Base-by-base conservation (phyloP, 345 rosid species). In the Rhodamnia argentea region DNA sequence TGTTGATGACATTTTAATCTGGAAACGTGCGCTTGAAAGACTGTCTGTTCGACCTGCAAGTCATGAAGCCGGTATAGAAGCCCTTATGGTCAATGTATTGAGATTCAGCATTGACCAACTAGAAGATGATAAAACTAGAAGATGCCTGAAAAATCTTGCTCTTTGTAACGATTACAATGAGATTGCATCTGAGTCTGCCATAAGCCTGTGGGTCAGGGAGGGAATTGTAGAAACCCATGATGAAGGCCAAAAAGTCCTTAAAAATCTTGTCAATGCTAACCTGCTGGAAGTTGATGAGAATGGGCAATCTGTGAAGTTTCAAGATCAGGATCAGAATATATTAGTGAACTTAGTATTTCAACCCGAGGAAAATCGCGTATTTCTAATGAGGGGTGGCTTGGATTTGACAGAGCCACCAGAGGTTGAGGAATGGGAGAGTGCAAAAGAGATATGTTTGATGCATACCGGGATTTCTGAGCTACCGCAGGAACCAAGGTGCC, bases 371-470 rank as follows among this genome's bases (percentile, higher is more conserved):
- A 37, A 37, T 81, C 53, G 27, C 5, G 27, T 47, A n/a, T 58
- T 84, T 70, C 54, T 88, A 10, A 84, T 83, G 83, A 82, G 32
- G 16, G 85, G 88, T 15, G 85, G 83, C 82, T 29, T 84, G 37
- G 81, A 75, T 7, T 52, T 86, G 62, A 85, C 24, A 32, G 50
- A 82, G 56, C 81, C 90, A 42, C 86, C 90, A 2, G 58, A 88
- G 40, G 58, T n/a, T 32, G 85, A 76, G 57, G 88, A 86, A 26
- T 88, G 90, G 88, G 88, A 82, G 78, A 82, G 29, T 4, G 76
- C 85, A 4, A 62, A 82, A 37, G 88, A 75, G 83, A 64, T 84
- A 42, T 55, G 52, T 60, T 64, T 88, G 88, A 86, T 84, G 86
- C 75, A 86, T n/a, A 88, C 86, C 7, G 56, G n/a, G 1, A 16